phyloP scores from a whole-genome alignment of 2,329 filamentous ascomycete species.

The Pseudocercospora fuligena region DNA sequence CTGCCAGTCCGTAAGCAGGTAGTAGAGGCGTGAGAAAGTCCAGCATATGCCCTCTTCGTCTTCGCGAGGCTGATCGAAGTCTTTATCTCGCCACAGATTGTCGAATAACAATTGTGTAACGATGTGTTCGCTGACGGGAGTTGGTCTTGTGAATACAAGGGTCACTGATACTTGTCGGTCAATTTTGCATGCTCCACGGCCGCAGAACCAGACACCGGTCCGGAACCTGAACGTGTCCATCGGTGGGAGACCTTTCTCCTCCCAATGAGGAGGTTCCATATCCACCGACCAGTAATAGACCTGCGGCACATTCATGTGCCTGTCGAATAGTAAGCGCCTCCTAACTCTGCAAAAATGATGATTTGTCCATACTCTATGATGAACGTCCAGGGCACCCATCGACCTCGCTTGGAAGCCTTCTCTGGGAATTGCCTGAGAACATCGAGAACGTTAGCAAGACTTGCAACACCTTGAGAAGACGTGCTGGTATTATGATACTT shows the following conservation, averaged over 20 bases:
- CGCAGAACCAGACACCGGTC: slow-evolving; percentile 43
- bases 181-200: slow-evolving; percentile 39
- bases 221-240: slow-evolving; percentile 43
- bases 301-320: slow-evolving; percentile 45
- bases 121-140: slow-evolving; percentile 39
- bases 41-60: slow-evolving; percentile 45
- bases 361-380: slow-evolving; percentile 36
- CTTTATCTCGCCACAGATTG: slow-evolving; percentile 39
- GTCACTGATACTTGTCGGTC: slow-evolving; percentile 39
- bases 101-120: slow-evolving; percentile 41
- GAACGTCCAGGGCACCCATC: slow-evolving; percentile 43
- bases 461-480: neutral
- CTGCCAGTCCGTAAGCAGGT: slow-evolving; percentile 45
- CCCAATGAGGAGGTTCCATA: slow-evolving; percentile 35
- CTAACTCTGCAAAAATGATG: neutral
- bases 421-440: slow-evolving; percentile 39
- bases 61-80: slow-evolving; percentile 38
- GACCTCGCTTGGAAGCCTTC: slow-evolving; percentile 37
- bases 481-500: neutral
- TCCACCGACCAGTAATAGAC: slow-evolving; percentile 46
- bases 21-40: slow-evolving; percentile 42
- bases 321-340: slow-evolving; percentile 7
- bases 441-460: neutral
- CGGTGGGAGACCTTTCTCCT: slow-evolving; percentile 32
- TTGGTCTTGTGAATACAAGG: slow-evolving; percentile 42